Evolutionary conservation across 306 rosid genomes (phyloP).

Genomic region (Quercus agrifolia): DNA sequence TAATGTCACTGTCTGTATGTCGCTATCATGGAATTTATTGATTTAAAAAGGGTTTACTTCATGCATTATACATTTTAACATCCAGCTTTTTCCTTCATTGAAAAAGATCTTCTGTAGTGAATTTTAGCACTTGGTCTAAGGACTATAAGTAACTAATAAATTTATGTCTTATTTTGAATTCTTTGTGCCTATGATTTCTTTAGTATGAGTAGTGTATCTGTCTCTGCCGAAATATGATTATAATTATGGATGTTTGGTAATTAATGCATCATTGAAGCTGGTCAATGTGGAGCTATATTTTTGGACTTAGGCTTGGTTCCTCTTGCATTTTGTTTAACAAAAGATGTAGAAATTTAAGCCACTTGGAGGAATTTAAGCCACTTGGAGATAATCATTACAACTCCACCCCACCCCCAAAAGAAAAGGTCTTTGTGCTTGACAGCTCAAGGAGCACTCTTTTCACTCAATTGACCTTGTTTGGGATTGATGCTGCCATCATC

Average conservation of each 20-base stretch:
- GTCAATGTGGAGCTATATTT: background rate
- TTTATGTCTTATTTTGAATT: background rate
- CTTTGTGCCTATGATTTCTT: background rate
- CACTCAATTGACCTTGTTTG: background rate
- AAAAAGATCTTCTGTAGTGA: background rate
- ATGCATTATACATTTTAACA: background rate
- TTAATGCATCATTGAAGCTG: background rate
- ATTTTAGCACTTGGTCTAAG: background rate
- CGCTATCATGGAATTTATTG: background rate
- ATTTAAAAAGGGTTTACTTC: background rate
- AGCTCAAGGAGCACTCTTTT: background rate
- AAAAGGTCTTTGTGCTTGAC: background rate
- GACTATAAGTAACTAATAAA: background rate
- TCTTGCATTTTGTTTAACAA: background rate
- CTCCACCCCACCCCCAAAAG: too few species aligned
- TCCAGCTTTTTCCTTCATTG: background rate
- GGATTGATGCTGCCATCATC: background rate
- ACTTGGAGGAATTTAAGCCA: background rate
- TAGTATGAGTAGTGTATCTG: background rate
- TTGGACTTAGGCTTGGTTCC: background rate
- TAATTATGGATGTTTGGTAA: background rate
- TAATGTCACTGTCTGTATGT: conserved; percentile 8
- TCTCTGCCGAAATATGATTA: background rate
- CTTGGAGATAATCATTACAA: background rate
- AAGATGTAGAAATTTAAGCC: background rate